phyloP scores from a whole-genome alignment of 2,329 filamentous ascomycete species.

The Cyanodermella asteris region DNA sequence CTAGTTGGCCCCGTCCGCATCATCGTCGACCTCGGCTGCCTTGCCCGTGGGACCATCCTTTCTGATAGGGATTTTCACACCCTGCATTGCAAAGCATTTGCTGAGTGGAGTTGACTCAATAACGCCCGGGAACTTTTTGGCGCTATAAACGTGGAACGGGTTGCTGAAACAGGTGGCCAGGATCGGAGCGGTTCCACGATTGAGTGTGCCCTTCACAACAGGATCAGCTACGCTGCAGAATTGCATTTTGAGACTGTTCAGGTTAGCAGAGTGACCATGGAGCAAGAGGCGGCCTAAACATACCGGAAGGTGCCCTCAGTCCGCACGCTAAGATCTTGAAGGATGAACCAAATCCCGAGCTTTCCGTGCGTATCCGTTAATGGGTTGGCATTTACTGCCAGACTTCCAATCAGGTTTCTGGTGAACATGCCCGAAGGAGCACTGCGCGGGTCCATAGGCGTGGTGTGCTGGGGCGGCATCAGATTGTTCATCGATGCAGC shows the following conservation, averaged over 20 bases:
- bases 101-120: slow-evolving; percentile 82
- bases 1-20: too few relatives aligned
- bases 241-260: slow-evolving; percentile 38
- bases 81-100: slow-evolving; percentile 80
- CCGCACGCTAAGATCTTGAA: slow-evolving; percentile 84
- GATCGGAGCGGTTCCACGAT: slow-evolving; percentile 56
- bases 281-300: slow-evolving; percentile 10
- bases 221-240: slow-evolving; percentile 54
- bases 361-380: slow-evolving; percentile 59
- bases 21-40: slow-evolving; percentile 5
- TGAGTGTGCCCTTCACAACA: slow-evolving; percentile 29
- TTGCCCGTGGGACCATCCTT: slow-evolving; percentile 42
- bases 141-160: slow-evolving; percentile 79
- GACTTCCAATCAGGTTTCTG: slow-evolving; percentile 77
- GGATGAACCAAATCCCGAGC: slow-evolving; percentile 85
- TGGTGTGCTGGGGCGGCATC: slow-evolving; percentile 9
- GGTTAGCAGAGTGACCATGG: slow-evolving; percentile 3
- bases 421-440: slow-evolving; percentile 71
- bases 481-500: too few relatives aligned
- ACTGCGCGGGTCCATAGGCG: slow-evolving; percentile 17
- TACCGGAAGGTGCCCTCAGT: slow-evolving; percentile 84
- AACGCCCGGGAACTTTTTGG: slow-evolving; percentile 95
- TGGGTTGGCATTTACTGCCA: slow-evolving; percentile 71
- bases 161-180: slow-evolving; percentile 74
- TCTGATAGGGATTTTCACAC: slow-evolving; percentile 88